Conservation (phyloP, 1,284 basidiomycete species). For the Ustilago hordei region DNA sequence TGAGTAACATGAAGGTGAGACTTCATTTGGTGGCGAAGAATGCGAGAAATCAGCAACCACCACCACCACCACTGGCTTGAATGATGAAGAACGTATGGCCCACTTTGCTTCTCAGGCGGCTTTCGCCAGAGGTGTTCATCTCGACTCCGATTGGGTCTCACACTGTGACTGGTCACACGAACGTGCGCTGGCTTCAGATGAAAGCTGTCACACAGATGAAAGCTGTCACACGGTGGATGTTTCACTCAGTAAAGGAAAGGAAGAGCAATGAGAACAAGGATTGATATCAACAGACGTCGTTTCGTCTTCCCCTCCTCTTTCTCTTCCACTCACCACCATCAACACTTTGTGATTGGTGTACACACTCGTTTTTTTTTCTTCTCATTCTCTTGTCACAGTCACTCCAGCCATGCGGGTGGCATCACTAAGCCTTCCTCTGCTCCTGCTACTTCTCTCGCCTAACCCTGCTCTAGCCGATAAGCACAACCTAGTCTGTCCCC, state of each 20-base stretch:
- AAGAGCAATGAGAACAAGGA: neutral
- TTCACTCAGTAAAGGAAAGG: neutral
- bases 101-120: neutral
- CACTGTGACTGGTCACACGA: too few species aligned
- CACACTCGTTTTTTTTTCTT: neutral
- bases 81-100: too few species aligned
- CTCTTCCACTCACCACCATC: neutral
- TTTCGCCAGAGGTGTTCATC: neutral
- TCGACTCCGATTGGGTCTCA: too few species aligned
- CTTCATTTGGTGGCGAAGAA: neutral
- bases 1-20: too few species aligned
- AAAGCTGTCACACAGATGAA: neutral
- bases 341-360: neutral
- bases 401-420: neutral
- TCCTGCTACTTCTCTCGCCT: neutral
- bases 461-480: neutral
- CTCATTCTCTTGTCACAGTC: too few species aligned
- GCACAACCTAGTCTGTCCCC: conserved; percentile 20
- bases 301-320: neutral
- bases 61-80: too few species aligned
- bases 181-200: neutral
- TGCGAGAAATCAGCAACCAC: too few species aligned
- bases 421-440: neutral
- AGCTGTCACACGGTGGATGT: neutral
- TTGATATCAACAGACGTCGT: neutral